Evolutionary conservation across 768 basidiomycete genomes (phyloP).

Genomic region (Roridomyces roridus): DNA sequence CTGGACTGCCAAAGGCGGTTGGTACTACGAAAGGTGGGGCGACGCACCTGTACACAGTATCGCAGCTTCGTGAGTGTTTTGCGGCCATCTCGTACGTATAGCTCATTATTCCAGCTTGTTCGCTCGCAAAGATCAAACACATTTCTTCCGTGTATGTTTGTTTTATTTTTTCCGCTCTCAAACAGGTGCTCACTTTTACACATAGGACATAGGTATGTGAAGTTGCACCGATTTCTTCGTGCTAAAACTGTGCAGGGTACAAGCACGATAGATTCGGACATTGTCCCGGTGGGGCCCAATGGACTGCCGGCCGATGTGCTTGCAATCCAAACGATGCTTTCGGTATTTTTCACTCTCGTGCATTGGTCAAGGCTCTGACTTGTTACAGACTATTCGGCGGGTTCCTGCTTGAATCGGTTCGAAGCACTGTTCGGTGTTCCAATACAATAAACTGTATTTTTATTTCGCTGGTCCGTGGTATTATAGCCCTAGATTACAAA

Average conservation of each 20-base stretch:
- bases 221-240: neutral
- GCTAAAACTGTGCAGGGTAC: slow-evolving; percentile 57
- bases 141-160: too few relatives aligned
- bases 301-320: slow-evolving; percentile 67
- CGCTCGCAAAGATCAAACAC: too few relatives aligned
- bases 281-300: slow-evolving; percentile 65
- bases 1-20: slow-evolving; percentile 83
- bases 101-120: too few relatives aligned
- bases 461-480: neutral
- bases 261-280: slow-evolving; percentile 82
- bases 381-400: slow-evolving; percentile 43
- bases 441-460: slow-evolving; percentile 14
- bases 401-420: slow-evolving; percentile 48
- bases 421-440: slow-evolving; percentile 46
- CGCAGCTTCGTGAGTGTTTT: slow-evolving; percentile 65
- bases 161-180: too few relatives aligned
- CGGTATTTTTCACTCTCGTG: slow-evolving; percentile 47
- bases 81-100: neutral
- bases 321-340: slow-evolving; percentile 78
- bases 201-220: neutral
- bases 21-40: slow-evolving; percentile 96
- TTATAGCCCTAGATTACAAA: slow-evolving; percentile 14
- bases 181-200: neutral
- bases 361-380: neutral
- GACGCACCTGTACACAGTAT: slow-evolving; percentile 93